Percentiles rank a stretch among this genome's conserved stretches.
These are phyloP conservation scores for Oenanthe javanica DNA, from an alignment of 140 eudicot genomes.

Conservation along the genomic window DNA sequence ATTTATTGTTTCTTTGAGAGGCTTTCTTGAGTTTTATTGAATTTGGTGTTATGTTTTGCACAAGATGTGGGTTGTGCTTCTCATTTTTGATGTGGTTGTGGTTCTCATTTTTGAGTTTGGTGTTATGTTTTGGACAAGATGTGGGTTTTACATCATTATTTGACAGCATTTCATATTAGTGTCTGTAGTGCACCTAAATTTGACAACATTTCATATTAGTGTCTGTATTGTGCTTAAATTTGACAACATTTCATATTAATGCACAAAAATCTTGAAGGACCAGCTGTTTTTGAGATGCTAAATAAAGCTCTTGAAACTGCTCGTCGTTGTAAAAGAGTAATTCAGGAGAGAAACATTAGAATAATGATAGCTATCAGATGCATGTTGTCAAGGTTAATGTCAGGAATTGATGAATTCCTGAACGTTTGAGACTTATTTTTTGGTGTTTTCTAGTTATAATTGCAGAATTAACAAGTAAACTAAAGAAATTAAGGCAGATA, in stretches of 20 bases:
- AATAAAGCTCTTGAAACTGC: slow-evolving; percentile 57
- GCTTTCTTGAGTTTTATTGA: not conserved
- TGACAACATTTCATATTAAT: slow-evolving; percentile 57
- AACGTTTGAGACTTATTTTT: no score
- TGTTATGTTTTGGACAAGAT: no score
- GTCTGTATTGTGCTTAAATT: no score
- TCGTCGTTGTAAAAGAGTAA: slow-evolving; percentile 47
- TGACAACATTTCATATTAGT: no score
- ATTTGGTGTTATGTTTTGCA: not conserved
- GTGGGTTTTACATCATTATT: not conserved
- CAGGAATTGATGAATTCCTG: no score
- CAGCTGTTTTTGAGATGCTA: slow-evolving; percentile 90
- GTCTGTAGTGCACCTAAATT: not conserved
- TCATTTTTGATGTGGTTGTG: no score
- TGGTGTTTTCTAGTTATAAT: no score
- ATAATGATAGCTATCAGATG: slow-evolving; percentile 77
- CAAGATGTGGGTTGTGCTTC: not conserved
- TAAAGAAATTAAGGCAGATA: no score
- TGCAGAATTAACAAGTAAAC: no score
- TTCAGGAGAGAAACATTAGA: slow-evolving; percentile 75
- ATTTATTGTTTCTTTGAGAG: not conserved
- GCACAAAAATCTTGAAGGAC: slow-evolving; percentile 89
- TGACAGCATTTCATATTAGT: not conserved
- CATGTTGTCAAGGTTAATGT: slow-evolving; percentile 48
- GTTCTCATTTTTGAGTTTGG: no score